Evolutionary conservation across 768 basidiomycete genomes (phyloP), one percentile per base, ranked within the genome.

Genomic region (Cystobasidium onofrii): DNA sequence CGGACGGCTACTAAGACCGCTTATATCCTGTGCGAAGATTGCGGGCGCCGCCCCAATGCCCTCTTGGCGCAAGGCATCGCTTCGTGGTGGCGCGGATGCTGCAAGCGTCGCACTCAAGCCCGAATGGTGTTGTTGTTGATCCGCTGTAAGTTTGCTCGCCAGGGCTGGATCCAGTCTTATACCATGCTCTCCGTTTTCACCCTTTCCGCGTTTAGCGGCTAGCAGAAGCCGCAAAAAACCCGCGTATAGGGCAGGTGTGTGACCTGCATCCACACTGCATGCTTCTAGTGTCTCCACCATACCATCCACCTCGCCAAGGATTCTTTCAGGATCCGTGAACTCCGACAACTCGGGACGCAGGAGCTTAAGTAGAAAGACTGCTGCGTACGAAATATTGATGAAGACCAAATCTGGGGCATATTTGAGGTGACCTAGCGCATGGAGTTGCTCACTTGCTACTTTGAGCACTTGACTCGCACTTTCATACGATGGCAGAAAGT

Each of bases 291-390:
- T 23, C 55, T 10, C 31, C 2, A 71, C 69, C 18, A 60, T 55
- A 4, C 34, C 20, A 39, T 71, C 69, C 7, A 60, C 69, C 29
- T 71, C 46, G 46, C 29, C n/a, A 9, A 71, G 69, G 12, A 71
- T 71, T 36, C 29, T 55, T 55, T 31, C 69, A 18, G 69, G 6
- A 31, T 71, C 69, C 7, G 69, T 71, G 39, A 55, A 71, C 20
- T 71, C 69, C 27, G 55, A 46, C 20, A 71, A 25, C 25, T 71
- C 69, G 20, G 69, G 69, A 1, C 69, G 69, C 4, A 71, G 55
- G 13, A 71, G 69, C 31, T 71, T 71, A 29, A 71, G 54, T 3
- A 71, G 55, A 29, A 71, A 71, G 54, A 71, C 69, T 23, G 69
- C 69, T 9, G 69, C 69, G 39, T 71, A 71, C 13, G 52, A 57